Evolutionary conservation across 192 early-diverging fungal species (phyloP), one percentile per base, ranked within the genome.

Genomic region (Podila horticola): DNA sequence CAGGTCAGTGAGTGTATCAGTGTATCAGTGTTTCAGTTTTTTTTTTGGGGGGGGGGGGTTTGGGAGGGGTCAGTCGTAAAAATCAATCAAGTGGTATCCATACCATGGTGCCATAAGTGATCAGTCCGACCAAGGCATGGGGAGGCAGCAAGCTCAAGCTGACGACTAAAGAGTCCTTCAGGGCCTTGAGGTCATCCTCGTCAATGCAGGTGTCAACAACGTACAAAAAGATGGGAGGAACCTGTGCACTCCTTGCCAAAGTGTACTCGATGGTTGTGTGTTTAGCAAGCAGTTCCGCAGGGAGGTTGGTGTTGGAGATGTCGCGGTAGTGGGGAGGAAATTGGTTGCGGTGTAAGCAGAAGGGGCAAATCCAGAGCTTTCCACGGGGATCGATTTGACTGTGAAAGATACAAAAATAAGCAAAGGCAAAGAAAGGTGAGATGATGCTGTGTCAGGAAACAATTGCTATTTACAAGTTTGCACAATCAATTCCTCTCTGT

Each of bases 41-140:
- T 34, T 34, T 34, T 34, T 34, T 2, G 33, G 61, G n/a, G 26
- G 26, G 28, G 48, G 31, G 17, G n/a, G n/a, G n/a, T n/a, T n/a
- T n/a, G n/a, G n/a, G n/a, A n/a, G n/a, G n/a, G n/a, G n/a, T n/a
- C n/a, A n/a, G n/a, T n/a, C n/a, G n/a, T n/a, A n/a, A n/a, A n/a
- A n/a, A n/a, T n/a, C 24, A 2, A 11, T 20, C 26, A 29, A 7
- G 49, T 3, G 24, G 12, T 10, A 24, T 19, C 45, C 71, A 67
- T 87, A 97, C 97, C 96, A 98, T 99, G 2, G 97, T 98, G 20
- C 98, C 98, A 83, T 90, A 99, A 28, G 98, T 98, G 57, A 99
- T 95, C 67, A 99, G 85, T 60, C 98, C 98, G 50, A 99, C 95
- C 64, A 96, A 89, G 29, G 97, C 94, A 72, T 95, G 89, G 6